Conservation (phyloP, 495 filamentous ascomycete genomes). For the Jackrogersella minutella region DNA sequence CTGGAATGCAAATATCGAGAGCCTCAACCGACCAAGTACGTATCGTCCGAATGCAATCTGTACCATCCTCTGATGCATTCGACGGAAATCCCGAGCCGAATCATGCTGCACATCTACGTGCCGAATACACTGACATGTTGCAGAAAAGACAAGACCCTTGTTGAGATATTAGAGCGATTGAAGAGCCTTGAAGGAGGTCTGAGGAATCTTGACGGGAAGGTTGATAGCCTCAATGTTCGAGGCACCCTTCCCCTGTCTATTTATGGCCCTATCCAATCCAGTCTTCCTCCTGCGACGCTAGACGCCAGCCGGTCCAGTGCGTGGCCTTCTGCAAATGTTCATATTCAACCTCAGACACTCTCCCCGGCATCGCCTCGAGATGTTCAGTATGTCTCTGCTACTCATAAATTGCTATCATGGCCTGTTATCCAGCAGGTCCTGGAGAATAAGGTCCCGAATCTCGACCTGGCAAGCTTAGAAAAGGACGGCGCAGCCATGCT, state of each 20-base stretch:
- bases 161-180: slow-evolving; percentile 65
- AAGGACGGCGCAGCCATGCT: slow-evolving; percentile 59
- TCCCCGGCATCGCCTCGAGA: slow-evolving; percentile 25
- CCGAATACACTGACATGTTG: slow-evolving; percentile 33
- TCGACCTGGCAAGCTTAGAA: slow-evolving; percentile 47
- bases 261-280: slow-evolving; percentile 32
- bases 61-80: slow-evolving; percentile 25
- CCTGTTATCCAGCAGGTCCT: slow-evolving; percentile 61
- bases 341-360: slow-evolving; percentile 18
- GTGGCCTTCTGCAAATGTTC: slow-evolving; percentile 26
- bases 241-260: slow-evolving; percentile 34
- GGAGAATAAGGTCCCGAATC: slow-evolving; percentile 42
- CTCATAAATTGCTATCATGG: slow-evolving; percentile 67
- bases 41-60: slow-evolving; percentile 30
- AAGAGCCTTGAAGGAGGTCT: slow-evolving; percentile 56
- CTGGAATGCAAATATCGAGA: slow-evolving; percentile 68
- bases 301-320: slow-evolving; percentile 23
- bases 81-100: slow-evolving; percentile 15
- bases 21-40: slow-evolving; percentile 70
- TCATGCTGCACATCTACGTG: slow-evolving; percentile 18
- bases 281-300: slow-evolving; percentile 16
- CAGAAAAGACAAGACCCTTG: slow-evolving; percentile 69
- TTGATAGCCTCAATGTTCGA: slow-evolving; percentile 52
- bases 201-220: slow-evolving; percentile 47
- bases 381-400: slow-evolving; percentile 58